Evolutionary conservation across 164 flowering plant genomes (phyloP).

Genomic region (Umbellularia californica): DNA sequence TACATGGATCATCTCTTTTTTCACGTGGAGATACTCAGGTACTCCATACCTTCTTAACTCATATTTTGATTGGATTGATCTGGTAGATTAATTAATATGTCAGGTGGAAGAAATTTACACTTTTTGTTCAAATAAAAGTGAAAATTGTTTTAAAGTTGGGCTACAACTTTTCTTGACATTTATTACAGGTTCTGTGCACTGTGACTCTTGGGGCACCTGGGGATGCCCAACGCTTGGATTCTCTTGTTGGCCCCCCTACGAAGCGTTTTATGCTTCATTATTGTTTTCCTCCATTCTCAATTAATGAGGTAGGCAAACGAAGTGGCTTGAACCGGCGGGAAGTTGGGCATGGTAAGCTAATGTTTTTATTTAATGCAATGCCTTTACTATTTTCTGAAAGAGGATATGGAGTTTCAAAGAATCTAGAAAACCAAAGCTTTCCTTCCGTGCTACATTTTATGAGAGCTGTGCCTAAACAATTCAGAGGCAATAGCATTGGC

Average conservation of each 20-base stretch:
- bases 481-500: no score
- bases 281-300: constrained; percentile 91
- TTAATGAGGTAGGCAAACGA: constrained; percentile 94
- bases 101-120: background rate
- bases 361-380: background rate
- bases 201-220: constrained; percentile 95
- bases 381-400: background rate
- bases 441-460: no score
- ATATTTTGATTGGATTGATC: background rate
- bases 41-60: background rate
- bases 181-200: constrained; percentile 76
- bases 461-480: no score
- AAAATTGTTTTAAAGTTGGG: background rate
- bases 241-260: constrained; percentile 80
- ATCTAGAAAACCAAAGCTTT: background rate
- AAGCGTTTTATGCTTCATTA: constrained; percentile 99
- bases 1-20: constrained; percentile 91
- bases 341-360: constrained; percentile 89
- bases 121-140: background rate
- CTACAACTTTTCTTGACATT: background rate
- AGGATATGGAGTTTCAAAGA: background rate
- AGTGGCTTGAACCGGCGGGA: constrained; percentile 92
- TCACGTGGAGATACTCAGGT: constrained; percentile 98
- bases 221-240: constrained; percentile 87
- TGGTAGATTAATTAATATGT: background rate